Conservation (phyloP, 805 yeast genomes). For the Nakazawaea sp. region DNA sequence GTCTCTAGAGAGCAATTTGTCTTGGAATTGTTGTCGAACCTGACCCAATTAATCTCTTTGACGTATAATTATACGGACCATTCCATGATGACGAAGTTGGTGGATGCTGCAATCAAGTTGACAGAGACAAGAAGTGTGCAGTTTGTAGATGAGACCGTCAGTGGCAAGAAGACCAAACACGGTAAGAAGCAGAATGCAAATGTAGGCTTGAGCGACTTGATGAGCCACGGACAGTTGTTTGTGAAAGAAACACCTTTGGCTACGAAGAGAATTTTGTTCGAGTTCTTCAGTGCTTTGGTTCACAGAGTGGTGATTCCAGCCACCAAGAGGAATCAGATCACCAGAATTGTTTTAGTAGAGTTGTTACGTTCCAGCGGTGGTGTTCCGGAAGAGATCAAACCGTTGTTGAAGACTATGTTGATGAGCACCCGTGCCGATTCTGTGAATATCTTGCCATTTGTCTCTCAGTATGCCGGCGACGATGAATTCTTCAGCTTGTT, state of each 20-base stretch:
- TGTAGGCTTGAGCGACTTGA: constrained; percentile 48
- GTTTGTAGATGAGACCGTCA: constrained; percentile 8
- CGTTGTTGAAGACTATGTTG: constrained; percentile 15
- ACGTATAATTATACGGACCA: constrained; percentile 33
- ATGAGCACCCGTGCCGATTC: constrained; percentile 37
- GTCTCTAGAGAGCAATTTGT: constrained; percentile 24
- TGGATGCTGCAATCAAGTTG: constrained; percentile 48
- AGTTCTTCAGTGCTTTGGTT: constrained; percentile 44
- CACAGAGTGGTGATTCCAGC: constrained; percentile 48
- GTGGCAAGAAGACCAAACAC: constrained; percentile 15
- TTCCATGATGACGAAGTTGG: constrained; percentile 44
- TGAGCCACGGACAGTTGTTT: constrained; percentile 60
- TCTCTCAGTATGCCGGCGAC: constrained; percentile 38
- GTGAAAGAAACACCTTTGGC: constrained; percentile 29
- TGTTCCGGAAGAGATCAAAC: constrained; percentile 9
- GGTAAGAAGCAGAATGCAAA: constrained; percentile 36
- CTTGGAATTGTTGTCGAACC: constrained; percentile 22
- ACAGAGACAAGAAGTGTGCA: constrained; percentile 28
- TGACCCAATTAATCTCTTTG: constrained; percentile 18
- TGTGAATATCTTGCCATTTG: constrained; percentile 67
- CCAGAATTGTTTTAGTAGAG: constrained; percentile 33
- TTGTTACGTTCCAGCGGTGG: constrained; percentile 24
- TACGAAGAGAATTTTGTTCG: constrained; percentile 28
- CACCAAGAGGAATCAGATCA: constrained; percentile 56
- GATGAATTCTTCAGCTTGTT: constrained; percentile 52